Evolutionary conservation across 2,329 filamentous ascomycete species (phyloP), one percentile per base, ranked within the genome.

Genomic region (Hypoxylon sp.): DNA sequence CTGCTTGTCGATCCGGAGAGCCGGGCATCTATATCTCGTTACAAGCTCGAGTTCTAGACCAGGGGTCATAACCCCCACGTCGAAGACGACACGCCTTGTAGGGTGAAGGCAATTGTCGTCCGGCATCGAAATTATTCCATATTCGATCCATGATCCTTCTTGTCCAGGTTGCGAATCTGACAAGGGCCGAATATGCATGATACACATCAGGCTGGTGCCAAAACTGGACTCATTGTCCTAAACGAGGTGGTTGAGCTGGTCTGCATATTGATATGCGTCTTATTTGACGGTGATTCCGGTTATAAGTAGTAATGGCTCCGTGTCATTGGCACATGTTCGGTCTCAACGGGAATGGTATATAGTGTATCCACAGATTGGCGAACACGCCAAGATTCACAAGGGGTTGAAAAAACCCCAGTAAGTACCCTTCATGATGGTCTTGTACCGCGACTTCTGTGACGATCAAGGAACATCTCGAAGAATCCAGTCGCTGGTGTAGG

Each of bases 131-230:
- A 58, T 68, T 59, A 52, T 66, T 59, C 52, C 52, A 64, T 60
- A 66, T 64, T 64, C 43, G 52, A 56, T 61, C 65, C 43, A 53
- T 51, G 28, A 21, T 36, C n/a, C 11, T 45, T 49, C 34, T 64
- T 41, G 58, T 49, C 55, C 65, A 50, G 59, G 59, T 64, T 65
- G 62, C 41, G 48, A 66, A 38, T 36, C 38, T 50, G 48, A 69
- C 63, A 68, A 69, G 68, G 63, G 52, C 62, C 65, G 62, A 69
- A 70, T 70, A 71, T 66, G 65, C 65, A 68, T 25, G 51, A 58
- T 46, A 65, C 32, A 13, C 50, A 28, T 28, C 41, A 53, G 50
- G 45, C 21, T 43, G 57, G 63, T 58, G 25, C 52, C 60, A 53
- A 60, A 45, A 63, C 60, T 62, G 19, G 53, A 30, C 64, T 23